phyloP scores from a whole-genome alignment of 1,284 basidiomycete genomes.

The Ganoderma multipileum region DNA sequence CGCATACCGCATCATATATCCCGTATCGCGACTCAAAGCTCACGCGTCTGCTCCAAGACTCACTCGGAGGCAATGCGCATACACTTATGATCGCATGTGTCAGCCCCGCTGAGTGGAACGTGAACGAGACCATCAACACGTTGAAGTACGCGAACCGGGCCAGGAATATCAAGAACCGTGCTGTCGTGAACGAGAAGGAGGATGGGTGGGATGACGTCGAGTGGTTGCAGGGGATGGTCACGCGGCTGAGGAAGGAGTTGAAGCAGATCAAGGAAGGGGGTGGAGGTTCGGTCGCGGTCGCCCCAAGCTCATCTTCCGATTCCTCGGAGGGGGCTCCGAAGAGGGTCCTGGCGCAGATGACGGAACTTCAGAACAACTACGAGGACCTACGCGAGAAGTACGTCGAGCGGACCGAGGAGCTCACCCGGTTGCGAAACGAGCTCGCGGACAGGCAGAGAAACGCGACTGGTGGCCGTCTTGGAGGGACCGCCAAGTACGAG shows the following conservation, averaged over 20 bases:
- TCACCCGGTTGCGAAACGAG: conserved; percentile 78
- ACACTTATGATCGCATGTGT: conserved; percentile 99
- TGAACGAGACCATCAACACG: conserved; percentile 94
- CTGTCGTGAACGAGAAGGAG: conserved; percentile 92
- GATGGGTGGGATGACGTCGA: conserved; percentile 99
- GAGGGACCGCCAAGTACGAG: conserved; percentile 86
- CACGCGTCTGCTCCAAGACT: conserved; percentile 93
- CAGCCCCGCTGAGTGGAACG: conserved; percentile 95
- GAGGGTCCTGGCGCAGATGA: conserved; percentile 78
- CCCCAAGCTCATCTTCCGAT: conserved; percentile 25
- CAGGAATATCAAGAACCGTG: conserved; percentile 96
- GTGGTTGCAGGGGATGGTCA: conserved; percentile 89
- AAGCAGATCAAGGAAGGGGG: conserved; percentile 78
- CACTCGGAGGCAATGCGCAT: conserved; percentile 97
- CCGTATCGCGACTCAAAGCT: conserved; percentile 99
- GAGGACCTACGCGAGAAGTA: conserved; percentile 85
- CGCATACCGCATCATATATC: conserved; percentile 82
- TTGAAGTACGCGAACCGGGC: conserved; percentile 99
- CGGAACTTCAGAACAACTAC: conserved; percentile 82
- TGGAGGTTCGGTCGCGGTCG: conserved; percentile 33
- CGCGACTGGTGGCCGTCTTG: conserved; percentile 59
- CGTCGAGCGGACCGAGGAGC: conserved; percentile 86
- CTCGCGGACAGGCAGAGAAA: conserved; percentile 74
- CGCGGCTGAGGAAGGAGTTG: conserved; percentile 87
- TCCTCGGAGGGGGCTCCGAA: conserved; percentile 64